phyloP scores from a whole-genome alignment of 2,329 filamentous ascomycete genomes.

The Exophiala viscosa region DNA sequence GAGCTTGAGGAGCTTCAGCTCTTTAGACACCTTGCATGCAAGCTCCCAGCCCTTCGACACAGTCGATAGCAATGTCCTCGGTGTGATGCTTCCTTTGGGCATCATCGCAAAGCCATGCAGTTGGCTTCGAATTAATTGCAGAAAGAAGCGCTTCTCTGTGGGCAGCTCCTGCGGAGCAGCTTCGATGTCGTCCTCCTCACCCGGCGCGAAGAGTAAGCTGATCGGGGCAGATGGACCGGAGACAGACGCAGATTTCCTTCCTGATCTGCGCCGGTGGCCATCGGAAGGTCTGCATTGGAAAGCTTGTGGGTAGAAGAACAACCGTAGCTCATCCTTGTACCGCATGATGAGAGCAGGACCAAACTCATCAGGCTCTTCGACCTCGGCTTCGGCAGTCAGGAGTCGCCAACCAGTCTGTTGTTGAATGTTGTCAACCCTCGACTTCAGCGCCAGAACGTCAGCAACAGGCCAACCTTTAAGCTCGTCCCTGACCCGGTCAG shows the following conservation, averaged over 20 bases:
- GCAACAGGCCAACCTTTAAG: constrained; percentile 82
- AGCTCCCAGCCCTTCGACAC: constrained; percentile 44
- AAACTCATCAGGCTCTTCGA: constrained; percentile 23
- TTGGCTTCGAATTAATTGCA: constrained; percentile 40
- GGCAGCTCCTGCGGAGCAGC: constrained; percentile 27
- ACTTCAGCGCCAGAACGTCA: constrained; percentile 76
- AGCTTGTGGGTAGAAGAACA: constrained; percentile 41
- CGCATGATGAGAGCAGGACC: constrained; percentile 40
- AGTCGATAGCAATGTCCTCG: constrained; percentile 40
- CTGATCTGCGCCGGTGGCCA: constrained; percentile 21
- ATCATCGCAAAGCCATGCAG: constrained; percentile 33
- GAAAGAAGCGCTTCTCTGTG: constrained; percentile 39
- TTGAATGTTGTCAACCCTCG: constrained; percentile 51
- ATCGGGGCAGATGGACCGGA: constrained; percentile 31
- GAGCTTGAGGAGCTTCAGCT: constrained; percentile 43
- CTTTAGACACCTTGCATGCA: constrained; percentile 39
- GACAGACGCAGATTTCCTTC: constrained; percentile 28
- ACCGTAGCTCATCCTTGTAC: constrained; percentile 40
- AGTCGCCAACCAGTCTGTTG: constrained; percentile 45
- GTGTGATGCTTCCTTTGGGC: constrained; percentile 34
- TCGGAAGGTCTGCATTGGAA: constrained; percentile 31
- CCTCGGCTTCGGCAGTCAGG: constrained; percentile 34
- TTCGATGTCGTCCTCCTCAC: constrained; percentile 22
- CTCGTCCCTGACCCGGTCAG: constrained; percentile 79
- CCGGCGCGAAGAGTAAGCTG: constrained; percentile 35